Conservation (phyloP, 2,329 filamentous ascomycete species). For the Colletotrichum lupini region DNA sequence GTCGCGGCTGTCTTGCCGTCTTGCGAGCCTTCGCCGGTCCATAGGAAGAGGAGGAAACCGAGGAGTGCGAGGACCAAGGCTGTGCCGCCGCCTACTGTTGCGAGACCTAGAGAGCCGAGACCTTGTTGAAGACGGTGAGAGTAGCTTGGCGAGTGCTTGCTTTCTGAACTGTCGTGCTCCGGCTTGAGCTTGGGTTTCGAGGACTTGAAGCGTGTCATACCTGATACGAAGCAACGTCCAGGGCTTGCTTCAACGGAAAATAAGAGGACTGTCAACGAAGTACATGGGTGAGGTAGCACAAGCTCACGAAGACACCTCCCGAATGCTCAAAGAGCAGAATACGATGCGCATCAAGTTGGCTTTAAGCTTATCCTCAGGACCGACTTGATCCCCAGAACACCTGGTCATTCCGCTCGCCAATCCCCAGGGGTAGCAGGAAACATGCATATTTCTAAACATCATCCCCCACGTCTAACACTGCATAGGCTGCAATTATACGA, state of each 20-base stretch:
- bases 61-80: slow-evolving; percentile 35
- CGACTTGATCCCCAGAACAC: not conserved
- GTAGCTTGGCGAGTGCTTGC: not conserved
- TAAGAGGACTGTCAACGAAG: not conserved
- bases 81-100: slow-evolving; percentile 33
- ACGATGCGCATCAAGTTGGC: not conserved
- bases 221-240: not conserved
- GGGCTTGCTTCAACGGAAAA: not conserved
- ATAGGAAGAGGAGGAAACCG: slow-evolving; percentile 37
- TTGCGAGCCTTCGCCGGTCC: slow-evolving; percentile 34
- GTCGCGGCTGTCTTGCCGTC: slow-evolving; percentile 29
- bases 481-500: not conserved
- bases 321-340: not conserved
- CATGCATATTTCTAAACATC: slow-evolving; percentile 20
- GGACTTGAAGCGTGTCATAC: slow-evolving; percentile 8
- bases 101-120: slow-evolving; percentile 25
- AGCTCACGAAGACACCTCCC: not conserved
- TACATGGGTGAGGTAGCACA: not conserved
- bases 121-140: not conserved
- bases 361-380: not conserved
- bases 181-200: not conserved
- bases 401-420: not conserved
- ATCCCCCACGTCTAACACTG: not conserved
- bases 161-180: not conserved
- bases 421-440: not conserved